phyloP scores from a whole-genome alignment of 2,329 filamentous ascomycete genomes.

The Talaromyces sp. region DNA sequence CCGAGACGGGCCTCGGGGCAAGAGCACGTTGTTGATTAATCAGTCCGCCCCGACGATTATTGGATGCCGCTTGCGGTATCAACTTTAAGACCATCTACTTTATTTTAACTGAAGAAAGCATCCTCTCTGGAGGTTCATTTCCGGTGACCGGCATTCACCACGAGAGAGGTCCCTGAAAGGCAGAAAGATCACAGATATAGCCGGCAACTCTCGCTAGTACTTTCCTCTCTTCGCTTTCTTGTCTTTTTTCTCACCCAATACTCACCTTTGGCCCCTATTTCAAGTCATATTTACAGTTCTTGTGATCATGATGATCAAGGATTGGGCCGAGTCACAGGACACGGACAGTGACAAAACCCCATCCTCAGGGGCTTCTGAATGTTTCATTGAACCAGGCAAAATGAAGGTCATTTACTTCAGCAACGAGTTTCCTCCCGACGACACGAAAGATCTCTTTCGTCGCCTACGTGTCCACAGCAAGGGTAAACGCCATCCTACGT shows the following conservation, averaged over 20 bases:
- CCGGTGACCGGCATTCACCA: neutral
- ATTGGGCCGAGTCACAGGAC: neutral
- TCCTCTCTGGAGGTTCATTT: neutral
- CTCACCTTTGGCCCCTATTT: neutral
- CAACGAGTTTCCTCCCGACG: slow-evolving; percentile 52
- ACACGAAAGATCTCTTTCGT: slow-evolving; percentile 44
- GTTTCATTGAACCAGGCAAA: neutral
- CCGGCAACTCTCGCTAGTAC: neutral
- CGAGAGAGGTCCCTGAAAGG: neutral
- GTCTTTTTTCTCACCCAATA: neutral
- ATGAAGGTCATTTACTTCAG: slow-evolving; percentile 44
- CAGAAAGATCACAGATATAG: neutral
- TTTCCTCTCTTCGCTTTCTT: neutral
- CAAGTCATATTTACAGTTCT: neutral
- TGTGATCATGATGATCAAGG: neutral
- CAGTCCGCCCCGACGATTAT: neutral
- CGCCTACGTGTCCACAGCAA: slow-evolving; percentile 44
- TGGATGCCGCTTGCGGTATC: neutral
- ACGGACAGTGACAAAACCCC: neutral
- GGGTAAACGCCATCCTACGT: slow-evolving; percentile 33
- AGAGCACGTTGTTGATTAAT: neutral
- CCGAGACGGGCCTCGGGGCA: neutral
- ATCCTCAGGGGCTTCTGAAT: neutral
- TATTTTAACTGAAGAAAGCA: neutral
- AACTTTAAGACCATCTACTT: neutral